Evolutionary conservation across 305 asterid genomes (phyloP).

Genomic region (Rubia tinctorum): DNA sequence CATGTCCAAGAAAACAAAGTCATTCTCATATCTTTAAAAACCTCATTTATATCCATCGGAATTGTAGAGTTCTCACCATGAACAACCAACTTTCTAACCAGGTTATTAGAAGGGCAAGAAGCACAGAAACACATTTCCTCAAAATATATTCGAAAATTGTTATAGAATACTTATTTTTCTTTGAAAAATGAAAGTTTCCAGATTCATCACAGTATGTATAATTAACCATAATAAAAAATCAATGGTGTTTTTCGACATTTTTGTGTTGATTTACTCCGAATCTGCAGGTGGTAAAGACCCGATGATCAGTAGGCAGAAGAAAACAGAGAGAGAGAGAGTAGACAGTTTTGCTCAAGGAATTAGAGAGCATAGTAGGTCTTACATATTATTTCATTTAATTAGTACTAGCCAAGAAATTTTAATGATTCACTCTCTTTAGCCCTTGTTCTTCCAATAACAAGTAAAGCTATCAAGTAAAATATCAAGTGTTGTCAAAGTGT

Average conservation of each 20-base stretch:
- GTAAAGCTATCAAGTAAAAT: too few species aligned
- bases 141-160: neutral
- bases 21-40: too few species aligned
- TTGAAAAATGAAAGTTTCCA: neutral
- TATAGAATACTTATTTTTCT: neutral
- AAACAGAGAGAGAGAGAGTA: neutral
- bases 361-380: neutral
- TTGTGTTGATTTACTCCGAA: neutral
- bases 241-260: neutral
- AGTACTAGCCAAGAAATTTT: too few species aligned
- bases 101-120: neutral
- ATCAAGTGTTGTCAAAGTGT: too few species aligned
- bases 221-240: neutral
- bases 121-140: slow-evolving; percentile 1
- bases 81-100: neutral
- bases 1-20: too few species aligned
- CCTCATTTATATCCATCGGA: neutral
- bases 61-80: neutral
- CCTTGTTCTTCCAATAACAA: too few species aligned
- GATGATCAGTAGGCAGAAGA: slow-evolving; percentile 5
- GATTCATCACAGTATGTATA: neutral
- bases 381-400: too few species aligned
- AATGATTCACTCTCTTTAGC: too few species aligned
- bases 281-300: neutral
- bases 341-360: slow-evolving; percentile 3